A percentile compares a stretch with the other conserved stretches of the same genome.
These are phyloP conservation scores for Blepharisma japonicum DNA, from an alignment of 73 alveolate species.

Conservation along the genomic window DNA sequence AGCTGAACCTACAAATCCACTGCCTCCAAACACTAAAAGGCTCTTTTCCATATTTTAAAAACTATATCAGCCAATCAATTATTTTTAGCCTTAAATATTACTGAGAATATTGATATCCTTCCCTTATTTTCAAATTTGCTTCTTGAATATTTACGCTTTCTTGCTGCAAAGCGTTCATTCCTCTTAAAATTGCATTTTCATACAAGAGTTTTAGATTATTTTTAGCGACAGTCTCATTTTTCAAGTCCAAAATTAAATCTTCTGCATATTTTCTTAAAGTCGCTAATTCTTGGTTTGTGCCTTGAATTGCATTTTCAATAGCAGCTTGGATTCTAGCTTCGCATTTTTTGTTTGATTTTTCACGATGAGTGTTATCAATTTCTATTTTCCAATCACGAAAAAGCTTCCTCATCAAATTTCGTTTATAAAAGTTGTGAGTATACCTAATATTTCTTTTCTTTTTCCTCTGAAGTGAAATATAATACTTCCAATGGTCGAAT, in stretches of 20 bases:
- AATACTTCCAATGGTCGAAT: too few relatives aligned
- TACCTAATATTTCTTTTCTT: too few relatives aligned
- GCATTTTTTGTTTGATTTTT: too few relatives aligned
- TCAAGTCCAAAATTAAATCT: background rate
- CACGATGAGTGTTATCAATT: too few relatives aligned
- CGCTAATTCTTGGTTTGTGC: background rate
- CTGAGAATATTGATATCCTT: too few relatives aligned
- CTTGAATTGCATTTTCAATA: background rate
- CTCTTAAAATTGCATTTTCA: constrained; percentile 19
- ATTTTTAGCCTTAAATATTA: too few relatives aligned
- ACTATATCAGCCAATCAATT: background rate
- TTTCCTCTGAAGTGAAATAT: too few relatives aligned
- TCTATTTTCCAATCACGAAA: too few relatives aligned
- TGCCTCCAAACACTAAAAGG: constrained; percentile 30
- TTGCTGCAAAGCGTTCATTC: background rate
- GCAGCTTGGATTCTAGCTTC: background rate
- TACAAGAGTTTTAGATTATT: background rate
- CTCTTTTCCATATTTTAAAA: background rate
- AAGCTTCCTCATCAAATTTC: too few relatives aligned
- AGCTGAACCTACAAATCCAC: constrained; percentile 30
- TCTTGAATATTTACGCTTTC: constrained; percentile 3
- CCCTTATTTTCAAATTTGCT: background rate
- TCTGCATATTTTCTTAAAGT: background rate
- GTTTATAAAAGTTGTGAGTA: too few relatives aligned
- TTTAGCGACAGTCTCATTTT: constrained; percentile 15